Conservation (phyloP, 768 basidiomycete genomes). For the Termitomyces sp. region DNA sequence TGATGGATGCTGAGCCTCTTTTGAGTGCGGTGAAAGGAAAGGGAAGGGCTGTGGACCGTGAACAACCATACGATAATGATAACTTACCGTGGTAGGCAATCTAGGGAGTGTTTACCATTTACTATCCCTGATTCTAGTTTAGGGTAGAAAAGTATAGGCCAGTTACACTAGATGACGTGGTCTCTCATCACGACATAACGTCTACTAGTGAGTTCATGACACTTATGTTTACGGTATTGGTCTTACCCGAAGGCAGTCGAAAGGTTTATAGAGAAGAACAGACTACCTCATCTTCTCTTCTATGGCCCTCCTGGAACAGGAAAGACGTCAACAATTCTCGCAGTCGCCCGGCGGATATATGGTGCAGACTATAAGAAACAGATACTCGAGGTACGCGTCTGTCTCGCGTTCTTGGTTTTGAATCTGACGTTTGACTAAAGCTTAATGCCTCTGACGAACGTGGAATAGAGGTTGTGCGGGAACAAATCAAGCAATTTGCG, state of each 20-base stretch:
- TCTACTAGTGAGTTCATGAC: conserved; percentile 69
- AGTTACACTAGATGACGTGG: conserved; percentile 87
- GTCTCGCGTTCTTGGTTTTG: neutral
- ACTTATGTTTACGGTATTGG: conserved; percentile 3
- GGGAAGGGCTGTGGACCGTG: conserved; percentile 53
- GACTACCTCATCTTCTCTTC: conserved; percentile 91
- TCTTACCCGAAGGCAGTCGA: conserved; percentile 60
- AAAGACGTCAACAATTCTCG: conserved; percentile 96
- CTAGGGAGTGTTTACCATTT: conserved; percentile 3
- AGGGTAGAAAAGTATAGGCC: conserved; percentile 99
- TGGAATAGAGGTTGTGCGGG: conserved; percentile 97
- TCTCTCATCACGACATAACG: conserved; percentile 95
- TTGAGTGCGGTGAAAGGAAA: conserved; percentile 58
- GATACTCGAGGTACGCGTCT: conserved; percentile 76
- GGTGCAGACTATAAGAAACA: conserved; percentile 84
- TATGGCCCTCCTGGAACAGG: conserved; percentile 99
- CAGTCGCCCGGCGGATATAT: conserved; percentile 93
- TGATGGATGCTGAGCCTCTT: conserved; percentile 45
- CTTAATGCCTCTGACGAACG: conserved; percentile 98
- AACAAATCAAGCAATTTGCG: conserved; percentile 98
- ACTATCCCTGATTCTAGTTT: conserved; percentile 4
- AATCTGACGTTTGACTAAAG: conserved; percentile 33
- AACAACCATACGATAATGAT: conserved; percentile 48
- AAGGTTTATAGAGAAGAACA: conserved; percentile 92
- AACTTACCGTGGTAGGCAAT: conserved; percentile 74